Percentiles rank a stretch among this genome's conserved stretches.
phyloP scores from a whole-genome alignment of 805 yeast genomes.

The Candida morakotiae region DNA sequence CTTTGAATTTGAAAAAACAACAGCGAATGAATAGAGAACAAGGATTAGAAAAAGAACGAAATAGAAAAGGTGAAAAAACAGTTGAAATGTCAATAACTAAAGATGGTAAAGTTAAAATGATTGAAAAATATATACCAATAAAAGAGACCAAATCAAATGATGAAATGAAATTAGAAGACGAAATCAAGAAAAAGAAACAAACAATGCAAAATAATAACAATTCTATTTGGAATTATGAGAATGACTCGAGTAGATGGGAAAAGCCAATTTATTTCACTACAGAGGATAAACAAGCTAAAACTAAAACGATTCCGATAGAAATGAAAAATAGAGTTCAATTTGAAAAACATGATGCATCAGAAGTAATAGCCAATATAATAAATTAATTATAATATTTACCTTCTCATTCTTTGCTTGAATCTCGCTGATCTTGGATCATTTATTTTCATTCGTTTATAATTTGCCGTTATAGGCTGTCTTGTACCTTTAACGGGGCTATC shows the following conservation, averaged over 20 bases:
- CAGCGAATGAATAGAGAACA: constrained; percentile 67
- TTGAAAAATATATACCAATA: constrained; percentile 33
- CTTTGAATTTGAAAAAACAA: constrained; percentile 80
- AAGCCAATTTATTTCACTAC: constrained; percentile 42
- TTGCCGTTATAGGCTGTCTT: constrained; percentile 38
- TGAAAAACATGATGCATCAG: constrained; percentile 10
- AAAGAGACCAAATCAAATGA: constrained; percentile 22
- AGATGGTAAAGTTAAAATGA: constrained; percentile 74
- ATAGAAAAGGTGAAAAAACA: constrained; percentile 72
- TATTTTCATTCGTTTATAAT: constrained; percentile 51
- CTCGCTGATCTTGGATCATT: constrained; percentile 41
- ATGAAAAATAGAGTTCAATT: constrained; percentile 25
- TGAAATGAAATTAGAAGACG: constrained; percentile 34
- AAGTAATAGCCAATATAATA: constrained; percentile 18
- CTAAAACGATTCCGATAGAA: not conserved
- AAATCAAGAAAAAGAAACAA: constrained; percentile 20
- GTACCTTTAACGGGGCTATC: constrained; percentile 11
- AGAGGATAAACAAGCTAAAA: not conserved
- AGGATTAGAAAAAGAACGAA: constrained; percentile 55
- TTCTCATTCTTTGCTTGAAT: constrained; percentile 38
- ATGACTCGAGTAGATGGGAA: constrained; percentile 52
- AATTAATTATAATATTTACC: constrained; percentile 12
- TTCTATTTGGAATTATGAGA: constrained; percentile 53
- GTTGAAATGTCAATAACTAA: constrained; percentile 67
- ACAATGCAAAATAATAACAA: constrained; percentile 33